Evolutionary conservation across 192 early-diverging fungal genomes (phyloP), one percentile per base, ranked within the genome.

Genomic region (Coemansia sp.): DNA sequence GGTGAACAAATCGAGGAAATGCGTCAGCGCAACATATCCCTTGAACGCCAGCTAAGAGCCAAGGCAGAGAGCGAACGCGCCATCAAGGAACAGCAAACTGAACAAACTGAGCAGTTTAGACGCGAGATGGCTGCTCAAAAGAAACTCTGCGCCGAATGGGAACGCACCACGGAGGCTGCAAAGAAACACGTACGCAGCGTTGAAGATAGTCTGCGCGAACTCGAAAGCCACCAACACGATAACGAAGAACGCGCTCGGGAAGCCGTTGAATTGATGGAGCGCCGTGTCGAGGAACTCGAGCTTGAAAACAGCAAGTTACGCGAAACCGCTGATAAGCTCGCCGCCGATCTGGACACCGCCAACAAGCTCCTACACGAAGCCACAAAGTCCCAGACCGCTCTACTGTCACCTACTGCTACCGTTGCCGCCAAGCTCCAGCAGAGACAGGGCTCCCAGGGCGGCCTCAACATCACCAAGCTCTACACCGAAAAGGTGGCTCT

Each of bases 111-210:
- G 51, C 78, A 81, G 47, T 89, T 86, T 66, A 65, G 76, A 20
- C 72, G 60, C 48, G 87, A 89, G 43, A 85, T 87, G 80, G 77
- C 70, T 10, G 72, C 80, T 4, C 87, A 87, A 56, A 80, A 78
- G 43, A 74, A 78, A 41, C 70, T 87, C 24, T 77, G 78, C 18
- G 78, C 70, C 9, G 74, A 87, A 29, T 85, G 78, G 69, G 79
- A 82, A 57, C 65, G 72, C 19, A 74, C 73, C 25, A 79, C 79
- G 3, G 60, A 68, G 14, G 79, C 81, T 1, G 69, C 77, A 46
- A 84, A 83, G 50, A 48, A 53, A 15, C 75, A 79, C 8, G 58
- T 80, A 22, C 68, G 67, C 5, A 79, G 82, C 38, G 63, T 84
- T 44, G 78, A 85, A 41, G 55, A 64, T 24, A 72, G 58, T 39